These are phyloP conservation scores for Auriscalpium orientale DNA, from an alignment of 768 basidiomycete genomes.

Conservation along the genomic window DNA sequence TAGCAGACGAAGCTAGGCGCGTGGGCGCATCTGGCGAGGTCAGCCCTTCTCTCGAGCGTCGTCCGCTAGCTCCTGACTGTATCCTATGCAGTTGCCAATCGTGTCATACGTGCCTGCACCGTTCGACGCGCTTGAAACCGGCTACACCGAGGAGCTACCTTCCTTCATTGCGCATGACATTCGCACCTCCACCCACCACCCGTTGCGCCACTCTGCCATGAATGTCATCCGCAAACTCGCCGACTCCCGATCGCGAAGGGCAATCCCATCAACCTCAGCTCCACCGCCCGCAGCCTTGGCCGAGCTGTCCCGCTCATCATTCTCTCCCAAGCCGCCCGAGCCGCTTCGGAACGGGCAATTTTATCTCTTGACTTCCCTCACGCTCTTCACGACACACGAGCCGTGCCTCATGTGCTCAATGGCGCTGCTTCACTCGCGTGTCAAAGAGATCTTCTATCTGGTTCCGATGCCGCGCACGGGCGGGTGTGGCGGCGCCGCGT, in stretches of 20 bases:
- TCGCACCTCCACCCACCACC: conserved; percentile 58
- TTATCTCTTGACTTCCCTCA: conserved; percentile 81
- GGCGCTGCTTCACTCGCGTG: conserved; percentile 92
- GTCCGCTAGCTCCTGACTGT: not conserved
- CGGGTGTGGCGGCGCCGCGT: conserved; percentile 73
- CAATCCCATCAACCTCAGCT: conserved; percentile 6
- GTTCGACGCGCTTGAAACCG: conserved; percentile 26
- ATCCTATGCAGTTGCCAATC: conserved; percentile 53
- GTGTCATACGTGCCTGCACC: conserved; percentile 62
- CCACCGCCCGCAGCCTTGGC: conserved; percentile 4
- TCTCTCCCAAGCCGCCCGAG: not conserved
- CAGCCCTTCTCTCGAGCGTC: conserved; percentile 10
- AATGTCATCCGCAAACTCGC: conserved; percentile 67
- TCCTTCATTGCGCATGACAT: conserved; percentile 63
- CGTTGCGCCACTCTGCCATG: conserved; percentile 79
- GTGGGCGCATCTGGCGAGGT: conserved; percentile 56
- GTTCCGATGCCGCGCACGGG: conserved; percentile 71
- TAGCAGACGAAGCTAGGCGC: conserved; percentile 41
- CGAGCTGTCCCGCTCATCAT: conserved; percentile 9
- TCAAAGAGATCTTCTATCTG: conserved; percentile 77
- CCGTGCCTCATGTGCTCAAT: conserved; percentile 98
- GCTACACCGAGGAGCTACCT: conserved; percentile 15
- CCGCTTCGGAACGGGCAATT: conserved; percentile 51
- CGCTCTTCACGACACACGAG: conserved; percentile 89
- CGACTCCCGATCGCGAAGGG: conserved; percentile 34